Base-by-base conservation (phyloP, 768 basidiomycete species). In the Tephrocybe sp. region DNA sequence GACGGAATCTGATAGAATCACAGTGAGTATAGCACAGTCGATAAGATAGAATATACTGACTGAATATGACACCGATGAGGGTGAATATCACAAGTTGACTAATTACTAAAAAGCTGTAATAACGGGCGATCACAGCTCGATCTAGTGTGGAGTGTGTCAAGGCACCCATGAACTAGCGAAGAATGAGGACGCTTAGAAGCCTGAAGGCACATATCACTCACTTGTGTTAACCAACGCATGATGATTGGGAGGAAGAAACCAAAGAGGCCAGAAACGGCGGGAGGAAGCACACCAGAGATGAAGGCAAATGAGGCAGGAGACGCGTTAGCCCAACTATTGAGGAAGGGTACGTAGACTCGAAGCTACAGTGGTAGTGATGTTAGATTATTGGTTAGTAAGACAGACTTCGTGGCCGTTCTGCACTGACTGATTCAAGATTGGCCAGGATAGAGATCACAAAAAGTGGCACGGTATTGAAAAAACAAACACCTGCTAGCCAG, bases 61-160 rank as follows among this genome's bases (percentile, higher is more conserved):
- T 87, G 72, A 93, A 94, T 49, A 86, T 75, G 40, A 95, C 94
- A 57, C 92, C 90, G 53, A 98, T 85, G 50, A 96, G 68, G 13
- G 92, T 96, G 75, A 98, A 99, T 69, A 98, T 84, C 54, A 99
- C 76, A 60, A 99, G 71, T 64, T 98, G 94, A 43, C 89, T 91
- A 68, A 97, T 87, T 51, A 98, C 84, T 67, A 98, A 75, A 79
- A 99, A 98, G 1, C 89, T 77, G 63, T 87, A 98, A 69, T 98
- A 98, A 41, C 93, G 84, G 16, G 92, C 92, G 31, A 95, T 78
- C 51, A 98, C 95, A 30, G 87, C 86, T 27, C 97, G 87, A 60
- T 98, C 95, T 44, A 94, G 79, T 42, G 82, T 81, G 5, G 90
- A 90, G 47, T 86, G 79, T 7, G 86, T 92, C 47, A 83, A 65